Evolutionary conservation across 140 eudicot genomes (phyloP).

Genomic region (Flaveria floridana): DNA sequence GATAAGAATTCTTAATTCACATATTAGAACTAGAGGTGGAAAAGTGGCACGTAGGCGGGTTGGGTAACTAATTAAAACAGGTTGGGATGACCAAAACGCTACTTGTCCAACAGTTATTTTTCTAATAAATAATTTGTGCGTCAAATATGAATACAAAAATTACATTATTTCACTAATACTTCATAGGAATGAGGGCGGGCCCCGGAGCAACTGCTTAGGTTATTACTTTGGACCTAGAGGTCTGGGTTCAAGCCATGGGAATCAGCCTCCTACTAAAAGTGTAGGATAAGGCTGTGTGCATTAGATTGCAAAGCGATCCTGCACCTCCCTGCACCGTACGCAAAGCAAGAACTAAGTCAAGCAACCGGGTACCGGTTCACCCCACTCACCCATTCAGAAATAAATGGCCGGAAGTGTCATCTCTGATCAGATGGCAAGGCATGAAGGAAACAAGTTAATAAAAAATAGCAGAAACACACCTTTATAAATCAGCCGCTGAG

Average conservation of each 20-base stretch:
- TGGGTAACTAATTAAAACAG: neutral
- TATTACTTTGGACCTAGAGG: no score
- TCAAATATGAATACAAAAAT: neutral
- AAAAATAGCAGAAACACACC: constrained; percentile 39
- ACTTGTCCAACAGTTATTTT: neutral
- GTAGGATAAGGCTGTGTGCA: neutral
- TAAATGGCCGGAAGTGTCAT: neutral
- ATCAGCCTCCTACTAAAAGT: no score
- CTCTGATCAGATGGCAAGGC: neutral
- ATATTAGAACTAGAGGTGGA: constrained; percentile 17
- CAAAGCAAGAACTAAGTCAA: no score
- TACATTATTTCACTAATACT: neutral
- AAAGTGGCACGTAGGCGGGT: neutral
- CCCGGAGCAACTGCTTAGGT: no score
- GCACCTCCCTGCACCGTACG: no score
- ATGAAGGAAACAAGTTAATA: constrained; percentile 17
- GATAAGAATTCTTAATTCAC: constrained; percentile 14
- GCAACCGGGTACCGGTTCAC: no score
- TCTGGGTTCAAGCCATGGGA: no score
- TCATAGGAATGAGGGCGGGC: no score
- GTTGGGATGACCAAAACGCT: no score
- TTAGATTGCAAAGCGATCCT: neutral
- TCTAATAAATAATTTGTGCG: neutral
- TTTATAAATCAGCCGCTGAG: constrained; percentile 39
- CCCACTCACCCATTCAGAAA: constrained; percentile 4